These are phyloP conservation scores for Trametes sanguinea DNA, from an alignment of 768 basidiomycete genomes.

Conservation along the genomic window DNA sequence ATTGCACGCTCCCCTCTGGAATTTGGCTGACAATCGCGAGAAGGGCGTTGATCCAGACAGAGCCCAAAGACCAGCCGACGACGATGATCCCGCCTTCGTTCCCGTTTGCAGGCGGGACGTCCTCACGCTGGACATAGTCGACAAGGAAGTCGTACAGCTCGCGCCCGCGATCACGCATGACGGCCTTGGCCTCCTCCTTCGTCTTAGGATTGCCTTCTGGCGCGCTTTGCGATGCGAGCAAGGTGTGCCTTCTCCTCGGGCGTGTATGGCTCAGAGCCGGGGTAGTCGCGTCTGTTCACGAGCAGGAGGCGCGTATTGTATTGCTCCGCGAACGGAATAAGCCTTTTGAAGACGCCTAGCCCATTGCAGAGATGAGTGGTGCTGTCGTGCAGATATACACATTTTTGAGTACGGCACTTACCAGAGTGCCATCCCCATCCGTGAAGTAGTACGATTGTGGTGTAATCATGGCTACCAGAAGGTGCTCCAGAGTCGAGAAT, in stretches of 20 bases:
- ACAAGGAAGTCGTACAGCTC: conserved; percentile 40
- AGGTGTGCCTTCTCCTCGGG: conserved; percentile 19
- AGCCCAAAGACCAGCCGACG: conserved; percentile 42
- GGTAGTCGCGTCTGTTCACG: conserved; percentile 33
- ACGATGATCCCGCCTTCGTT: conserved; percentile 19
- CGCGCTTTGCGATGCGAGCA: background rate
- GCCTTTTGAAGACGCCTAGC: conserved; percentile 21
- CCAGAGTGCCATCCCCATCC: conserved; percentile 8
- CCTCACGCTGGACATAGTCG: conserved; percentile 33
- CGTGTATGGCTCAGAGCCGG: conserved; percentile 29
- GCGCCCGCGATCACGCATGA: conserved; percentile 33
- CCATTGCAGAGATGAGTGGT: too few relatives aligned
- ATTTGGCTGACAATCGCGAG: conserved; percentile 6
- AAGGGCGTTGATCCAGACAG: conserved; percentile 27
- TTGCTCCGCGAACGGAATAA: conserved; percentile 25
- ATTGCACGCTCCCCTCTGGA: background rate
- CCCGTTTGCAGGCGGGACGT: conserved; percentile 28
- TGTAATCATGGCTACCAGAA: background rate
- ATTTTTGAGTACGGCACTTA: background rate
- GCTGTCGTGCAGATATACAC: background rate
- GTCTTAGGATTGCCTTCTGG: background rate
- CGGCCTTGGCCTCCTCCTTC: background rate
- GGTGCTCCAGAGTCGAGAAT: conserved; percentile 4
- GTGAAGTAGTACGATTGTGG: conserved; percentile 3
- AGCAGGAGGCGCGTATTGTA: conserved; percentile 30